phyloP scores from a whole-genome alignment of 352 stramenopile species.

The Globisporangium viniferum region DNA sequence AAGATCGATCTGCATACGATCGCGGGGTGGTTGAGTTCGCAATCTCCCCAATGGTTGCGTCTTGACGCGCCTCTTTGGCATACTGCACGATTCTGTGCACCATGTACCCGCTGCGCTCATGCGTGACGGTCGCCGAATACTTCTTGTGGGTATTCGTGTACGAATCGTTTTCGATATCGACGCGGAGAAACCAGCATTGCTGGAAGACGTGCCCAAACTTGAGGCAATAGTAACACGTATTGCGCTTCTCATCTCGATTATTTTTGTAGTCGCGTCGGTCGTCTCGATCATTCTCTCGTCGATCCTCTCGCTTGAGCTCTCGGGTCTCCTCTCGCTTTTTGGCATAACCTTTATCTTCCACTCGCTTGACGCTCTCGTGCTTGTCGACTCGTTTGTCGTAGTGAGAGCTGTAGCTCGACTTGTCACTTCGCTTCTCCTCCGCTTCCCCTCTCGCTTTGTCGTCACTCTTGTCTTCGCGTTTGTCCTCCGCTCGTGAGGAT shows the following conservation, averaged over 20 bases:
- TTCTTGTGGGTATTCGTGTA: conserved; percentile 28
- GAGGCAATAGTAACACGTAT: conserved; percentile 43
- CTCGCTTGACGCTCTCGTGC: conserved; percentile 6
- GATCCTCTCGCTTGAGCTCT: conserved; percentile 18
- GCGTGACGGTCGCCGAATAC: conserved; percentile 33
- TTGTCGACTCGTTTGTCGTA: conserved; percentile 9
- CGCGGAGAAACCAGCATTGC: conserved; percentile 37
- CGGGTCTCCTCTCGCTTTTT: conserved; percentile 3
- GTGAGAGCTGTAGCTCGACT: neutral
- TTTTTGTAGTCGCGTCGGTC: conserved; percentile 9
- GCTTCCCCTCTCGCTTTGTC: neutral
- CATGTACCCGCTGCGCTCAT: conserved; percentile 31
- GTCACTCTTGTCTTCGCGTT: conserved; percentile 3
- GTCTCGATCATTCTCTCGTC: conserved; percentile 2
- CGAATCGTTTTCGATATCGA: conserved; percentile 36
- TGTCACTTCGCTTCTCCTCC: conserved; percentile 7
- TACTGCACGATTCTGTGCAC: conserved; percentile 38
- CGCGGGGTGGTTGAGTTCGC: neutral
- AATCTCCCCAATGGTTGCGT: neutral
- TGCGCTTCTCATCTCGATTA: conserved; percentile 14
- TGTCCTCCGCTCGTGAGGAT: neutral
- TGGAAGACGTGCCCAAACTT: conserved; percentile 38
- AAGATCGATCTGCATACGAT: conserved; percentile 2
- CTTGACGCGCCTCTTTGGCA: conserved; percentile 25
- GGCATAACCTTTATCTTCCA: conserved; percentile 16